Base-by-base conservation (phyloP, 306 rosid species). In the Senna tora region DNA sequence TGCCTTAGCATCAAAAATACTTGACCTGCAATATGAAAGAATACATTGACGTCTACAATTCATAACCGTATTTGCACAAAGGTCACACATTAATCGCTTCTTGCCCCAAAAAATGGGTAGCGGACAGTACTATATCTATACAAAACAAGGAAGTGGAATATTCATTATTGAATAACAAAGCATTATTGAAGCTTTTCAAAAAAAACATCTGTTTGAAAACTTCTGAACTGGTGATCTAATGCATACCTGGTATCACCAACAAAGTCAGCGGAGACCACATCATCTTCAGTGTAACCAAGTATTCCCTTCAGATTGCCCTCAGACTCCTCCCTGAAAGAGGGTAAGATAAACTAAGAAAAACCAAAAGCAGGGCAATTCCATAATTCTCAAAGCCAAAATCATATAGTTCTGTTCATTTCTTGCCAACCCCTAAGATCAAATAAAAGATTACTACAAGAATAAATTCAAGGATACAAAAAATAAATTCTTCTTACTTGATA, bases 281-380 rank as follows among this genome's bases (percentile, higher is more conserved):
- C 94, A 50, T 90, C 96, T 42, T 90, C 91, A 0, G 87, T 81
- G 82, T 84, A 90, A 55, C 96, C 96, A 82, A 90, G 77, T 78
- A 90, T 88, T 19, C 94, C 96, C 77, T 88, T 90, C 85, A 88
- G 17, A 15, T 81, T 86, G 5, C 94, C 94, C 75, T 90, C 86
- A 1, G 96, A 88, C 68, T 90, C 94, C 82, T 81, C 92, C 86
- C 96, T 88, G 77, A 41, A 73, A 66, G 53, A 79, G 12, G 30
- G 39, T 50, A 20, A 15, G 2, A 36, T 4, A 11, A 21, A 30
- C 14, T 64, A 3, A 63, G 39, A 42, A 9, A 11, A 49, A 14
- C 17, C 49, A 66, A 22, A 46, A 25, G 19, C 32, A 43, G 5
- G 46, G 33, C 17, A 30, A 46, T 9, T 25, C 21, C 9, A 8